Percentiles rank a stretch among this genome's conserved stretches.
Evolutionary conservation across 331 rosid genomes (phyloP).

Genomic region (Quercus phellos): DNA sequence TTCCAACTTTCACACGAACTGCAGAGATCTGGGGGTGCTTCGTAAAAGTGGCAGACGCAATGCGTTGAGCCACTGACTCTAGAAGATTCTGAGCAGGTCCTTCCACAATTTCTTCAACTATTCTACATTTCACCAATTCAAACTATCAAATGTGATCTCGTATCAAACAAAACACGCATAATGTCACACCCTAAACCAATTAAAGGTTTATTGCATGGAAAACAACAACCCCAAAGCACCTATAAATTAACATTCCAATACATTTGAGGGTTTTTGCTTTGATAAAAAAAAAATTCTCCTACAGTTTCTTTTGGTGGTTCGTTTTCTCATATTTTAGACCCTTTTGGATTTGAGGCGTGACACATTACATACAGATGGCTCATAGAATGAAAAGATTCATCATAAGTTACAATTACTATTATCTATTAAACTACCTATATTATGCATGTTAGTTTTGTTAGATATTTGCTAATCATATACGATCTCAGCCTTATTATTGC

Average conservation of each 20-base stretch:
- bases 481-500: neutral
- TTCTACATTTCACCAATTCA: constrained; percentile 33
- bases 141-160: neutral
- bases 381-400: neutral
- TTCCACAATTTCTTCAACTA: constrained; percentile 67
- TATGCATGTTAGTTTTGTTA: neutral
- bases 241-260: no score
- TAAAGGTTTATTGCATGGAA: no score
- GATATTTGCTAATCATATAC: neutral
- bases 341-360: no score
- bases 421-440: neutral
- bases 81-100: constrained; percentile 66
- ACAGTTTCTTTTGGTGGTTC: no score
- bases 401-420: neutral
- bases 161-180: neutral
- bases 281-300: no score
- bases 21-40: constrained; percentile 50
- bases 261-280: no score
- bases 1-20: constrained; percentile 71
- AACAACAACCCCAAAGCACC: no score
- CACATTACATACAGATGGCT: neutral
- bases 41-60: constrained; percentile 50
- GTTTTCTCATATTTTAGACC: no score
- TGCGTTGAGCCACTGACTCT: constrained; percentile 73
- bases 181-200: neutral